These are phyloP conservation scores for Luzula sylvatica DNA, from an alignment of 176 grass and related monocot genomes.

Conservation along the genomic window DNA sequence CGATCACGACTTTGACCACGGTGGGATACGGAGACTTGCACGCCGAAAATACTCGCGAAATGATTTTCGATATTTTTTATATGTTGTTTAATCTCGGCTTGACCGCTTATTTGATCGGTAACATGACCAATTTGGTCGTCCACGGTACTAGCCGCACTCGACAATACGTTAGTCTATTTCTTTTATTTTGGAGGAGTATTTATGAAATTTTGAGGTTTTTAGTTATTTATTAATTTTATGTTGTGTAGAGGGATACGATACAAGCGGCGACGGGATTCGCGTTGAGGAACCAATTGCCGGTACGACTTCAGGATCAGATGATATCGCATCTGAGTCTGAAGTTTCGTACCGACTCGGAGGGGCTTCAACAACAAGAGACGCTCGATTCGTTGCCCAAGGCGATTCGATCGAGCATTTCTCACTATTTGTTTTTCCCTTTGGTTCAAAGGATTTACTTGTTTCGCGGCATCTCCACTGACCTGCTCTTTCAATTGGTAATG, in stretches of 20 bases:
- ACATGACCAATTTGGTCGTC: slow-evolving; percentile 99
- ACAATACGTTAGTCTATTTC: slow-evolving; percentile 66
- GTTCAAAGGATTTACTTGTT: slow-evolving; percentile 84
- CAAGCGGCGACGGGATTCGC: slow-evolving; percentile 93
- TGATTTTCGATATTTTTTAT: slow-evolving; percentile 90
- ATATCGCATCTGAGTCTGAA: slow-evolving; percentile 95
- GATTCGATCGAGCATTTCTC: slow-evolving; percentile 95
- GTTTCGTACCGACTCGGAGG: slow-evolving; percentile 96
- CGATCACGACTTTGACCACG: slow-evolving; percentile 93
- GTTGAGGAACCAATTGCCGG: slow-evolving; percentile 73
- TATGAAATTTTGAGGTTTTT: background rate
- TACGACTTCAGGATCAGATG: slow-evolving; percentile 94
- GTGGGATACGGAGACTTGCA: slow-evolving; percentile 97
- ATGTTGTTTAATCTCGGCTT: slow-evolving; percentile 98
- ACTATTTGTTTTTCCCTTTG: slow-evolving; percentile 64
- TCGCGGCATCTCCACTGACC: slow-evolving; percentile 58
- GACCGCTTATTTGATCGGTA: slow-evolving; percentile 97
- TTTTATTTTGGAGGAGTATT: background rate
- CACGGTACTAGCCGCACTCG: slow-evolving; percentile 88
- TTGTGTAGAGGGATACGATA: slow-evolving; percentile 80
- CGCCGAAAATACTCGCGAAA: slow-evolving; percentile 76
- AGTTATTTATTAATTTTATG: background rate
- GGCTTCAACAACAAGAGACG: slow-evolving; percentile 96
- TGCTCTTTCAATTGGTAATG: slow-evolving; percentile 89
- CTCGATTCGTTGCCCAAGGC: slow-evolving; percentile 85